Evolutionary conservation across 176 grass and related monocot species (phyloP).

Genomic region (Avena atlantica): DNA sequence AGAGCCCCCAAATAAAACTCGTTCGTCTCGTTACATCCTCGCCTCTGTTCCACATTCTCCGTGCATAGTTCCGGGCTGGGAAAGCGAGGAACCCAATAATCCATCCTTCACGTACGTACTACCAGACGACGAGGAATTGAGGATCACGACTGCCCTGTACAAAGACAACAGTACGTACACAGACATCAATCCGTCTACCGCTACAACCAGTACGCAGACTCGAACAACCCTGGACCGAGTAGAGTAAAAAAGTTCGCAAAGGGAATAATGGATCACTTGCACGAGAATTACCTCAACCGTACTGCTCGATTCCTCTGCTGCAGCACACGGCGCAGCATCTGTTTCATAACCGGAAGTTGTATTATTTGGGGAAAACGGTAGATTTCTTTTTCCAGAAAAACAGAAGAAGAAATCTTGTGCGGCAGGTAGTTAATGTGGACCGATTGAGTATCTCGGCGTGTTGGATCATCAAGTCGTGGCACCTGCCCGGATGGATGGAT

Average conservation of each 20-base stretch:
- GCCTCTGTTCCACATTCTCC: slow-evolving; percentile 23
- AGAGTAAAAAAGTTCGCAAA: neutral
- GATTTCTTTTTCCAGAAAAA: neutral
- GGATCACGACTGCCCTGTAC: neutral
- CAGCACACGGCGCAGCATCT: too few relatives aligned
- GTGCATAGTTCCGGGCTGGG: neutral
- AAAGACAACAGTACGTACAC: neutral
- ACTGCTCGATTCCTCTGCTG: neutral
- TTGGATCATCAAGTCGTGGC: slow-evolving; percentile 10
- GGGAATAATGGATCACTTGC: neutral
- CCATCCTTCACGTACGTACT: too few relatives aligned
- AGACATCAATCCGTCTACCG: neutral
- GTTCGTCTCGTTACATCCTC: neutral
- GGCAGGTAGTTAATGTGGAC: neutral
- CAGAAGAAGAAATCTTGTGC: neutral
- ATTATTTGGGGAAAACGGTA: neutral
- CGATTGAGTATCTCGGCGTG: slow-evolving; percentile 6
- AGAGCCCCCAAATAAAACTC: neutral
- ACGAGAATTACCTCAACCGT: neutral
- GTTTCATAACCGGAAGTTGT: neutral
- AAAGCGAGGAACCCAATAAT: neutral
- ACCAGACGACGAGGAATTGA: neutral
- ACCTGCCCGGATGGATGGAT: neutral
- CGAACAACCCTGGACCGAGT: too few relatives aligned
- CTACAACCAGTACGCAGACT: neutral